A percentile compares a stretch with the other conserved stretches of the same genome.
These are phyloP conservation scores for Rosa multiflora DNA, from an alignment of 306 rosid species.

Conservation along the genomic window DNA sequence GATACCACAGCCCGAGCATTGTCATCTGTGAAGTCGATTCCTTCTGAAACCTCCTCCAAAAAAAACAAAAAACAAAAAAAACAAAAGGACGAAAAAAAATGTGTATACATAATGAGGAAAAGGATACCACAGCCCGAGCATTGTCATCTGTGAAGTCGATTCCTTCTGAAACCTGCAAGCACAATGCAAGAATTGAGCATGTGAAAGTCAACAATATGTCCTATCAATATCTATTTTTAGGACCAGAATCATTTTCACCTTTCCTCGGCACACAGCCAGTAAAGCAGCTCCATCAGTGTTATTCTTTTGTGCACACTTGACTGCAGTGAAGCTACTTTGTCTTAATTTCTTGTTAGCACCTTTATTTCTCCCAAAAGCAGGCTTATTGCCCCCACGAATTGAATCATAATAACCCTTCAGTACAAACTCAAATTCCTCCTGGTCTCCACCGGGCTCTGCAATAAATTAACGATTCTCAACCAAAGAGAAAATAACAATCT, in stretches of 20 bases:
- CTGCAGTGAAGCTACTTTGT: slow-evolving; percentile 36
- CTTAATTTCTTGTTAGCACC: slow-evolving; percentile 43
- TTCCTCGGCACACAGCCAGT: slow-evolving; percentile 95
- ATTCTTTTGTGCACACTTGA: slow-evolving; percentile 33
- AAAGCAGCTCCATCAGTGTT: slow-evolving; percentile 67
- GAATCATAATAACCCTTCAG: slow-evolving; percentile 78
- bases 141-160: slow-evolving; percentile 92
- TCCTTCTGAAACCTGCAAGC: slow-evolving; percentile 94
- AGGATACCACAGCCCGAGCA: slow-evolving; percentile 98
- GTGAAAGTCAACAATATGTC: slow-evolving; percentile 5
- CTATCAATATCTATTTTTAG: background rate
- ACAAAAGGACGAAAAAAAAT: background rate
- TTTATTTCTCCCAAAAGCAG: slow-evolving; percentile 52
- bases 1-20: no score
- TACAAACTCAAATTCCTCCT: slow-evolving; percentile 76
- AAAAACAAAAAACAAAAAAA: no score
- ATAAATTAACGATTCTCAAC: slow-evolving; percentile 13
- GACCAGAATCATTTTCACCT: slow-evolving; percentile 44
- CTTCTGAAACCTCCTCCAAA: no score
- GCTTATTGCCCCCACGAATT: slow-evolving; percentile 46
- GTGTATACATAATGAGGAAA: slow-evolving; percentile 2
- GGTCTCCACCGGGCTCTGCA: slow-evolving; percentile 90
- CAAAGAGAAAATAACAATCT: background rate
- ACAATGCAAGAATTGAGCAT: slow-evolving; percentile 27
- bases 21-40: no score